Conservation (phyloP, 352 stramenopile species). For the Globisporangium yorkense region DNA sequence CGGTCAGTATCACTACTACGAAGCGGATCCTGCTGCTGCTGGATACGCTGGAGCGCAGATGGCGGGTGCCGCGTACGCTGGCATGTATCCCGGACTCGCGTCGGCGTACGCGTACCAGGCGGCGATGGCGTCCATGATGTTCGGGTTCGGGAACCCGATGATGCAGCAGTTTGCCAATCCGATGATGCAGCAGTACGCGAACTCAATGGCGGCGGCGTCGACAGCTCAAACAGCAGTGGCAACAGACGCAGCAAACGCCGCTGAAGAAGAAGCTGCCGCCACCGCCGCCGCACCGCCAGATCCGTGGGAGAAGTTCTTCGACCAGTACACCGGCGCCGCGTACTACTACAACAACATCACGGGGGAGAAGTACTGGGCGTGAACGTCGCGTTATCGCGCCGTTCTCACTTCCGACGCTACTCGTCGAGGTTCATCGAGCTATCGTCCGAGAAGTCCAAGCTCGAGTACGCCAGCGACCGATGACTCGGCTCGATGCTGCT, state of each 20-base stretch:
- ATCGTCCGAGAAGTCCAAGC: conserved; percentile 69
- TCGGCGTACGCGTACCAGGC: conserved; percentile 57
- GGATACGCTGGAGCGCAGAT: conserved; percentile 13
- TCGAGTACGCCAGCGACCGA: conserved; percentile 46
- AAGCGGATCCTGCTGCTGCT: conserved; percentile 22
- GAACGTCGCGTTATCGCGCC: background rate
- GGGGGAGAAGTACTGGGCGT: conserved; percentile 81
- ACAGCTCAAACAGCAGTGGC: background rate
- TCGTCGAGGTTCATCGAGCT: conserved; percentile 76
- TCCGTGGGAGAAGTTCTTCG: conserved; percentile 83
- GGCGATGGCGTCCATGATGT: conserved; percentile 58
- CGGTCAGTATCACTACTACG: conserved; percentile 82
- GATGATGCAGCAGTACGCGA: conserved; percentile 30
- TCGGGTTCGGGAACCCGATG: conserved; percentile 34
- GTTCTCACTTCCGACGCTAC: background rate
- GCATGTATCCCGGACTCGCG: conserved; percentile 50
- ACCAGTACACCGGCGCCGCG: conserved; percentile 76
- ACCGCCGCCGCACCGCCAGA: conserved; percentile 31
- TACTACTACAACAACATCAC: conserved; percentile 90
- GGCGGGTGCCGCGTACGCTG: conserved; percentile 20
- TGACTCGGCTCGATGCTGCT: conserved; percentile 68
- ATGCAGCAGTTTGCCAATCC: conserved; percentile 26
- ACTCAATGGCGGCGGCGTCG: conserved; percentile 9
- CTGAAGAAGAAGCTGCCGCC: background rate
- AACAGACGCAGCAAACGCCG: conserved; percentile 1